phyloP scores from a whole-genome alignment of 140 eudicot species.

The Bidens hawaiensis region DNA sequence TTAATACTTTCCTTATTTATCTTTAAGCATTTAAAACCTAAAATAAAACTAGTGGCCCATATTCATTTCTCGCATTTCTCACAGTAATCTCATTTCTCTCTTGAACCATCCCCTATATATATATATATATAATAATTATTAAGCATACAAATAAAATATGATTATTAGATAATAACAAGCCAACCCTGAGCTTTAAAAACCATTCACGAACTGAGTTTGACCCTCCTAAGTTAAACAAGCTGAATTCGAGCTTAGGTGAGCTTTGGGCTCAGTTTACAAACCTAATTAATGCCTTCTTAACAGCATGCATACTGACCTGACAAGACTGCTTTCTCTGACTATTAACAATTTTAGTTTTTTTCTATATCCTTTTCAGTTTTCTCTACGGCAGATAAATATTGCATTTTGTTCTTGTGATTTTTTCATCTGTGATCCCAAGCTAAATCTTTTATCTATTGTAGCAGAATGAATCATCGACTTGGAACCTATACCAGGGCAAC shows the following conservation, averaged over 20 bases:
- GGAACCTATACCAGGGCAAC: neutral
- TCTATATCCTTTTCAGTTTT: neutral
- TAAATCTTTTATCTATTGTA: neutral
- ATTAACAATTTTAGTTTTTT: neutral
- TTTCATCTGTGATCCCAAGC: neutral
- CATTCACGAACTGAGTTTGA: too few species aligned
- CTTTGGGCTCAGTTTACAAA: neutral
- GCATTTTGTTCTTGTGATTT: too few species aligned
- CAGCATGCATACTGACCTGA: slow-evolving; percentile 5
- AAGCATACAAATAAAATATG: too few species aligned
- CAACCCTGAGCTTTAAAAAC: too few species aligned
- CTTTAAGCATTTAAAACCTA: too few species aligned
- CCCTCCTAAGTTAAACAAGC: neutral
- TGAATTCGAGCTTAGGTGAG: neutral
- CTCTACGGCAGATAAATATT: neutral
- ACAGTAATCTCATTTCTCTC: too few species aligned
- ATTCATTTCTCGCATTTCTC: too few species aligned
- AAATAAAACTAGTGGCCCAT: too few species aligned
- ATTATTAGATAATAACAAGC: too few species aligned
- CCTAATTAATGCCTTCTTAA: neutral
- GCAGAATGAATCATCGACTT: neutral
- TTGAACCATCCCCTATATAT: too few species aligned
- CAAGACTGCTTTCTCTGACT: neutral
- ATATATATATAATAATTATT: too few species aligned
- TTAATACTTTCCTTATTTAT: too few species aligned